Percentiles rank a stretch among this genome's conserved stretches.
phyloP scores from a whole-genome alignment of 1,139 yeast genomes.

The Blastobotrys serpentis region DNA sequence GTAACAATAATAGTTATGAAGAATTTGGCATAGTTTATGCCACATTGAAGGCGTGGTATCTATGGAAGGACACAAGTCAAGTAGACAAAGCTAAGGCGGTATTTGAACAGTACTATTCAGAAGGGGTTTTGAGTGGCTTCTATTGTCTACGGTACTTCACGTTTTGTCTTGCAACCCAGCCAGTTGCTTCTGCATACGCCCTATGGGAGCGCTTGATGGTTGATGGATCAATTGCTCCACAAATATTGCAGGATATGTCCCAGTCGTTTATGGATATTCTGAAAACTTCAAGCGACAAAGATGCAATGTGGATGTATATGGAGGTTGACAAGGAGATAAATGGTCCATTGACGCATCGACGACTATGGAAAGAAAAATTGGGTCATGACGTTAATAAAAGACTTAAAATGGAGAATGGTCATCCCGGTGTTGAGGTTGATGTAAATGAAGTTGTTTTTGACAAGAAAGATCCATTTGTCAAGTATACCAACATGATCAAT shows the following conservation, averaged over 20 bases:
- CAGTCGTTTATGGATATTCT: constrained; percentile 34
- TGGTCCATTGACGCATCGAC: constrained; percentile 36
- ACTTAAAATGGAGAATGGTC: constrained; percentile 34
- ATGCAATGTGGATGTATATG: constrained; percentile 31
- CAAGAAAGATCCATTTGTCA: constrained; percentile 6
- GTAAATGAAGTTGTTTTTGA: constrained; percentile 1
- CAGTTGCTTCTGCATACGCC: constrained; percentile 14
- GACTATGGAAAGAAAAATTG: constrained; percentile 25
- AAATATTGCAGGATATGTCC: constrained; percentile 32
- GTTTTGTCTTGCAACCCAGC: constrained; percentile 31
- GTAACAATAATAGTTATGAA: background rate
- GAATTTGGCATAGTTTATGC: constrained; percentile 3
- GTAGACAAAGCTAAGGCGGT: background rate
- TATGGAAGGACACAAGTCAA: background rate
- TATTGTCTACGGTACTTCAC: constrained; percentile 34
- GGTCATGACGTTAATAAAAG: constrained; percentile 25
- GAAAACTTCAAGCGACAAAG: constrained; percentile 27
- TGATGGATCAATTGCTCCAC: constrained; percentile 33
- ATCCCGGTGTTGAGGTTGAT: constrained; percentile 33
- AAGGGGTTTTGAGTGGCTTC: constrained; percentile 20
- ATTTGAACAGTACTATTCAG: constrained; percentile 21
- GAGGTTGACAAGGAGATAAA: constrained; percentile 39
- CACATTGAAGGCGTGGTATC: background rate
- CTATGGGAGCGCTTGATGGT: constrained; percentile 24
- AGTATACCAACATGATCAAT: background rate